Evolutionary conservation across 176 grass and related monocot genomes (phyloP), one percentile per base, ranked within the genome.

Genomic region (Triticum dicoccoides): DNA sequence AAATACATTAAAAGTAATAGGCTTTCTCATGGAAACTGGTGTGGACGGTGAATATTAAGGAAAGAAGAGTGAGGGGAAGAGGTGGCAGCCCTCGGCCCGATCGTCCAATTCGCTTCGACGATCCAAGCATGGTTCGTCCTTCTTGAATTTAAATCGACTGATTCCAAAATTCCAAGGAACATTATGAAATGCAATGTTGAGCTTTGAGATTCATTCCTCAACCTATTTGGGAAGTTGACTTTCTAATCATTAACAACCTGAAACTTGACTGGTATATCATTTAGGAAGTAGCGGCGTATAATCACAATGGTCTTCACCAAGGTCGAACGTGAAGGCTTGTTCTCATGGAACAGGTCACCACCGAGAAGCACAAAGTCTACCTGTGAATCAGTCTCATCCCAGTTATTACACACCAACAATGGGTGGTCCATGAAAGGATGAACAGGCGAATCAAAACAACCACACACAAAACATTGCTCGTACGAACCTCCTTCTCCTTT

Each of bases 341-440:
- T 41, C 38, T 41, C 92, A 83, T 98, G 96, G 76, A 98, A 98
- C 6, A 96, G 33, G 42, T 98, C 90, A 59, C 93, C 96, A 27
- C 93, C 88, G 76, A 98, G 93, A 49, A 98, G 90, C 54, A 98
- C 66, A 39, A 96, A 89, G 84, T 98, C 93, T 4, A 96, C 92
- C 92, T 96, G 66, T 61, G 67, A 78, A 65, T 65, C 18, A 24
- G 20, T 37, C 20, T 13, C 5, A 25, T 54, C 1, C 64, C 45
- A 37, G 25, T 30, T 54, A 78, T 66, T 17, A 78, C n/a, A 78
- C 5, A 12, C 14, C 5, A 4, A 14, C 5, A 58, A 56, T 10
- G 11, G 21, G 21, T 3, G 37, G n/a, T 21, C 21, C 42, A 21
- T 21, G 15, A 77, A 8, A 38, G 29, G 66, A 77, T 25, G 12